Base-by-base conservation (phyloP, 2,329 filamentous ascomycete species). In the Fusarium sp. region DNA sequence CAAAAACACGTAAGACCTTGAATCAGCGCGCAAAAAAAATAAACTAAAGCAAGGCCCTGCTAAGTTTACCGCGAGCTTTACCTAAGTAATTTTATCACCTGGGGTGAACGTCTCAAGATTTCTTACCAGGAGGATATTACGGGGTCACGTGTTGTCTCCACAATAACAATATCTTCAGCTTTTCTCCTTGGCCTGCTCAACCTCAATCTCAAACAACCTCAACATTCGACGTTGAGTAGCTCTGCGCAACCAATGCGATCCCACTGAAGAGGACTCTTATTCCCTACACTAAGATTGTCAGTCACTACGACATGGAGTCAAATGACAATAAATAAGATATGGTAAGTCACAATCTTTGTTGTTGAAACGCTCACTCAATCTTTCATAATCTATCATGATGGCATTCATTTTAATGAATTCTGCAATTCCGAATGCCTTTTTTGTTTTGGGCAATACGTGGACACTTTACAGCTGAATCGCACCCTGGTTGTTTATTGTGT, bases 401-500 rank as follows among this genome's bases (percentile, higher is more conserved):
- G 61, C 66, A 78, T 81, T 80, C 76, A 79, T 81, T 76, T 74
- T 73, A 76, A 77, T 80, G 83, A 83, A 84, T 85, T 85, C 83
- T 85, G 83, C 83, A 85, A 85, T 85, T 81, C 83, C 80, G 78
- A 85, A 81, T 74, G 73, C 73, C 77, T 55, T 67, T 60, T 66
- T 67, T 67, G 70, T 65, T 65, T 65, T 65, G 50, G 67, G 64
- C 59, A 53, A 74, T 32, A 66, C 80, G 79, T 80, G 77, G 79
- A 82, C 68, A 81, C 67, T 60, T 76, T 73, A 70, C 73, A 71
- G 73, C 76, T 77, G 70, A 70, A 71, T 45, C 40, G 56, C 42
- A 54, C 59, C 15, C 3, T 66, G 26, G n/a, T 52, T 63, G 61
- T 55, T 63, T 15, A 23, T 46, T 59, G 14, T 49, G 40, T 60